phyloP scores from a whole-genome alignment of 306 rosid genomes.

The Leucaena leucocephala region DNA sequence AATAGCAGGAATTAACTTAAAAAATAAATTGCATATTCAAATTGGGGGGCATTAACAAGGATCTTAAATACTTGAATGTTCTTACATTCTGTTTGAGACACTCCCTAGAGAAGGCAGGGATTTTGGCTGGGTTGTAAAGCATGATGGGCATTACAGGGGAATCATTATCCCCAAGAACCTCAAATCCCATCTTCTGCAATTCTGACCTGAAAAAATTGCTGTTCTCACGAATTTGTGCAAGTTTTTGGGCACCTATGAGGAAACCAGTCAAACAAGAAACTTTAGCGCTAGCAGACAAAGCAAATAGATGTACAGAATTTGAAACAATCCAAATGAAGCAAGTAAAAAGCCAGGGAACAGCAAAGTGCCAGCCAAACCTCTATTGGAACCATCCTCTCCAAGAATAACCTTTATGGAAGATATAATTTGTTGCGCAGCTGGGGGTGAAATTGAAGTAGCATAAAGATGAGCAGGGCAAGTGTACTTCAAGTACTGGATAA shows the following conservation, averaged over 20 bases:
- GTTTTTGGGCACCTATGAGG: slow-evolving; percentile 70
- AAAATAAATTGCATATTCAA: neutral
- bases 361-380: slow-evolving; percentile 51
- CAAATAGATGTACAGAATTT: neutral
- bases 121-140: slow-evolving; percentile 85
- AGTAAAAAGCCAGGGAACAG: neutral
- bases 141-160: slow-evolving; percentile 84
- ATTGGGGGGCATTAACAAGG: neutral
- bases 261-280: slow-evolving; percentile 14
- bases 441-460: slow-evolving; percentile 86
- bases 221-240: slow-evolving; percentile 69
- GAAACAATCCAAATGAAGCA: neutral
- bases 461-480: slow-evolving; percentile 85
- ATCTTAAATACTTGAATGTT: neutral
- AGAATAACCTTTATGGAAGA: slow-evolving; percentile 73
- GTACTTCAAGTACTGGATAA: slow-evolving; percentile 66
- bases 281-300: slow-evolving; percentile 13
- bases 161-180: slow-evolving; percentile 71
- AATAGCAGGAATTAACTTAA: neutral
- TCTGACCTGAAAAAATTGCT: slow-evolving; percentile 83
- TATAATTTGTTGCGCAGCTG: slow-evolving; percentile 79
- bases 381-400: slow-evolving; percentile 84
- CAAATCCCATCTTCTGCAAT: slow-evolving; percentile 81
- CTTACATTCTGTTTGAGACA: slow-evolving; percentile 81
- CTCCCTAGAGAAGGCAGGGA: slow-evolving; percentile 84